These are phyloP conservation scores for Zopfia rhizophila DNA, from an alignment of 2,329 filamentous ascomycete genomes.

Conservation along the genomic window DNA sequence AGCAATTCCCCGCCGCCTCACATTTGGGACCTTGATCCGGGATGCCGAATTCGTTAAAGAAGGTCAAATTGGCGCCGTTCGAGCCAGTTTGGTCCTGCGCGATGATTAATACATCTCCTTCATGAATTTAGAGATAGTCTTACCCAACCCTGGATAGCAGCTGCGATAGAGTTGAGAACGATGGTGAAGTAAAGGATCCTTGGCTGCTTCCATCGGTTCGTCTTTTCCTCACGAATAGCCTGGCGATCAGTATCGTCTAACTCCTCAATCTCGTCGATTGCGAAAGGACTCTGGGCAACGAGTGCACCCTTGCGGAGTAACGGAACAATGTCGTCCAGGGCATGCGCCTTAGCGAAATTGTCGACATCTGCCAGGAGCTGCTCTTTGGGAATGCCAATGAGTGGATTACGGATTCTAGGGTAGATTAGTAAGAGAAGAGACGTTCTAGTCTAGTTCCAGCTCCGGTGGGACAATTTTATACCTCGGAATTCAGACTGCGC, in stretches of 20 bases:
- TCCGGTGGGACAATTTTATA: background rate
- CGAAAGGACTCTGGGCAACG: constrained; percentile 74
- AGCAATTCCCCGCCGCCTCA: constrained; percentile 33
- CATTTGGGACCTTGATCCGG: constrained; percentile 36
- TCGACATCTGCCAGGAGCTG: constrained; percentile 67
- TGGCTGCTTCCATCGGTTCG: constrained; percentile 70
- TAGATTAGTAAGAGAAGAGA: constrained; percentile 10
- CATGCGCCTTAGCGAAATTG: constrained; percentile 69
- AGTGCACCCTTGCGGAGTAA: constrained; percentile 69
- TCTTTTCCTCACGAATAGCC: constrained; percentile 68
- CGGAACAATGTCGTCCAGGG: constrained; percentile 66
- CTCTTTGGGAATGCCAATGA: constrained; percentile 64
- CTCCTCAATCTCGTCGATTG: constrained; percentile 70
- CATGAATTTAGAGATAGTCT: constrained; percentile 62
- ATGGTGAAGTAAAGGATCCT: constrained; percentile 72
- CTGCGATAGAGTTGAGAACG: constrained; percentile 73
- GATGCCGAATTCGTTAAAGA: constrained; percentile 56
- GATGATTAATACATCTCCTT: background rate
- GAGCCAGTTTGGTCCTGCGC: background rate
- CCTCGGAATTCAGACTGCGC: background rate
- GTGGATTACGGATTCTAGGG: constrained; percentile 67
- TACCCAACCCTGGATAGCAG: constrained; percentile 74
- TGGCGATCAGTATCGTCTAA: constrained; percentile 70
- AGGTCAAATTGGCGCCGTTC: constrained; percentile 66
- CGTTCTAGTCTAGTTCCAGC: no score